Evolutionary conservation across 805 yeast species (phyloP), one percentile per base, ranked within the genome.

Genomic region (Komagataella ulmi): DNA sequence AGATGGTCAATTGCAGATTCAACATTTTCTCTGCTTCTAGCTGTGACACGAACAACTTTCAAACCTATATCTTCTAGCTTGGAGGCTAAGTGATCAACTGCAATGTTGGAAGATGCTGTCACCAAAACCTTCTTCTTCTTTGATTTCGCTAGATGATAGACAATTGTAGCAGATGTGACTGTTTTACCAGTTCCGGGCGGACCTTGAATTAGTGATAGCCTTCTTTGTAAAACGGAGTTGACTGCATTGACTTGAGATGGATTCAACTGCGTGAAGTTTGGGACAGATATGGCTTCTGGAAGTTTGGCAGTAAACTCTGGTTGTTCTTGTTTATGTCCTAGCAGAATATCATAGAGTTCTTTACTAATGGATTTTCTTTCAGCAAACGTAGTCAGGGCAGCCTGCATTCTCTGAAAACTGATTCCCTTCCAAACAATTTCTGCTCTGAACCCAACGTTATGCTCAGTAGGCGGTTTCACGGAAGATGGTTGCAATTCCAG

Each of bases 141-240:
- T 54, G 81, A 61, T 53, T 79, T 77, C 2, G 81, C 73, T 51
- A 88, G 68, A 59, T 88, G 96, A 58, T 86, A 83, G 30, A 89
- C 78, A 53, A 90, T 86, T 0, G 95, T 83, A 1, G 96, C 91
- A 0, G 96, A 88, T 0, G 96, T 89, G 14, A 88, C 95, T 0
- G 97, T 90, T 62, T 90, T 90, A 63, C 97, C 97, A 0, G 97
- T 90, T 56, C 96, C 96, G 3, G 97, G 97, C 7, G 97, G 97
- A 17, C 97, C 97, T 65, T 90, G 97, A 55, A 88, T 88, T 57
- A 88, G 72, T 5, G 93, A 78, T 47, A 89, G 70, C 1, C 95
- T 96, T 56, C 80, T 72, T 58, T 76, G 76, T 53, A 88, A 65
- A 0, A 83, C 95, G 8, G 74, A 66, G 50, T 75, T 71, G 23